Percentiles rank a stretch among this genome's conserved stretches.
These are phyloP conservation scores for Hericium rajendrae DNA, from an alignment of 768 basidiomycete species.

Conservation along the genomic window DNA sequence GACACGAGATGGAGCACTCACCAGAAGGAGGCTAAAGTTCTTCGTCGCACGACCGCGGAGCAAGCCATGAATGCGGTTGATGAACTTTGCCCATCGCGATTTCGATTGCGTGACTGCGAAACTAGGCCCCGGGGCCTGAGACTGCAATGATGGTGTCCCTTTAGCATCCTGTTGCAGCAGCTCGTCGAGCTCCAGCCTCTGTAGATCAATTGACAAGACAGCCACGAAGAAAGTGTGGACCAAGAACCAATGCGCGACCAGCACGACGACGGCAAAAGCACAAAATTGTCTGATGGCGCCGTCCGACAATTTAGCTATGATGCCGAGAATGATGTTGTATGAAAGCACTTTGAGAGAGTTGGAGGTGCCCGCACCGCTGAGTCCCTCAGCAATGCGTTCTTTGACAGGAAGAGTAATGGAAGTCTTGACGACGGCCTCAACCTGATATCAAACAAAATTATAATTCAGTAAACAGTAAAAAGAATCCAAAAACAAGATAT, in stretches of 20 bases:
- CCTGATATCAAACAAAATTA: slow-evolving; percentile 34
- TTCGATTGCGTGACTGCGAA: slow-evolving; percentile 16
- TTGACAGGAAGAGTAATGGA: slow-evolving; percentile 83
- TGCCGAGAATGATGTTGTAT: slow-evolving; percentile 72
- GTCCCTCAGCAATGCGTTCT: slow-evolving; percentile 82
- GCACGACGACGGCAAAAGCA: slow-evolving; percentile 84
- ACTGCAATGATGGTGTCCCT: slow-evolving; percentile 35
- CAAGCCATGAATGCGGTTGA: slow-evolving; percentile 32
- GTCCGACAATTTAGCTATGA: slow-evolving; percentile 63
- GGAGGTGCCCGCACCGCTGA: slow-evolving; percentile 82
- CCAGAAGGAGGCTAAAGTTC: slow-evolving; percentile 74
- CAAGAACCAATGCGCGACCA: slow-evolving; percentile 96
- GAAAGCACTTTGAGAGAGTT: slow-evolving; percentile 88
- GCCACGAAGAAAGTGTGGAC: slow-evolving; percentile 94
- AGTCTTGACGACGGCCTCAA: slow-evolving; percentile 78
- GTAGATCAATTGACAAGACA: slow-evolving; percentile 91
- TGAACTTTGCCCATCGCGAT: slow-evolving; percentile 35
- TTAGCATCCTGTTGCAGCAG: slow-evolving; percentile 66
- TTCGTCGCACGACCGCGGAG: slow-evolving; percentile 62
- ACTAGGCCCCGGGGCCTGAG: slow-evolving; percentile 15
- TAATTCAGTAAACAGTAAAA: slow-evolving; percentile 4
- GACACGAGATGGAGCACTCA: slow-evolving; percentile 22
- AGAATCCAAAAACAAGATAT: slow-evolving; percentile 42
- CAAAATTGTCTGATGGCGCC: slow-evolving; percentile 90
- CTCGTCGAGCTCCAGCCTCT: slow-evolving; percentile 88